Base-by-base conservation (phyloP, 2,329 filamentous ascomycete genomes). In the Macrophomina phaseolina region DNA sequence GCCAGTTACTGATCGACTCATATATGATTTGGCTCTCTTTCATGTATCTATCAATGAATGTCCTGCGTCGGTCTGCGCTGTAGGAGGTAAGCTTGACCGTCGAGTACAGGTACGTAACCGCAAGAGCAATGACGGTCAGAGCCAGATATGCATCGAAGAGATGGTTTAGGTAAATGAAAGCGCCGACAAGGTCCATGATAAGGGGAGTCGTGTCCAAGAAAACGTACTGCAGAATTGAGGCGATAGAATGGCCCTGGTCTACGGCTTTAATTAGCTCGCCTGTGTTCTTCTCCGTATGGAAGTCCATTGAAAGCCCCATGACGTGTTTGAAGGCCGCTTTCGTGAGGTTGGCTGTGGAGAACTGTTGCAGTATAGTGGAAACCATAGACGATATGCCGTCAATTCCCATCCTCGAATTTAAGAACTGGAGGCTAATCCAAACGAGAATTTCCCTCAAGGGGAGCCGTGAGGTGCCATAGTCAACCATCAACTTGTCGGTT, bases 241-340 rank as follows among this genome's bases (percentile, higher is more conserved):
- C 85, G 12, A 91, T 78, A 2, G 87, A 83, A 48, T 84, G 81
- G 0, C 88, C 90, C 70, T 90, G 88, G 60, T 85, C 82, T 16
- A 91, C 84, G 3, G 88, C 85, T 69, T 87, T 85, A 74, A 88
- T 86, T 0, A 92, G 81, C 68, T 90, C 86, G 1, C 87, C 88
- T 1, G 87, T 88, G 64, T 86, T 84, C 69, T 90, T 89, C 58
- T 84, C 84, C 18, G 87, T 86, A 73, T 92, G 90, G 65, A 91
- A 92, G 68, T 91, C 88, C 79, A 89, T 89, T 0, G 88, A 89
- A 0, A 91, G 81, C n/a, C 80, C 82, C 83, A 92, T 88, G 40
- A 92, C 83, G 67, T 92, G 89, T 67, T 84, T 82, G 73, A 91
- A 92, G 0, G 89, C 86, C 1, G 87, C 83, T 1, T 85, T 85